A percentile compares a stretch with the other conserved stretches of the same genome.
Conservation (phyloP, 768 basidiomycete genomes). For the Rhodotorula toruloides region DNA sequence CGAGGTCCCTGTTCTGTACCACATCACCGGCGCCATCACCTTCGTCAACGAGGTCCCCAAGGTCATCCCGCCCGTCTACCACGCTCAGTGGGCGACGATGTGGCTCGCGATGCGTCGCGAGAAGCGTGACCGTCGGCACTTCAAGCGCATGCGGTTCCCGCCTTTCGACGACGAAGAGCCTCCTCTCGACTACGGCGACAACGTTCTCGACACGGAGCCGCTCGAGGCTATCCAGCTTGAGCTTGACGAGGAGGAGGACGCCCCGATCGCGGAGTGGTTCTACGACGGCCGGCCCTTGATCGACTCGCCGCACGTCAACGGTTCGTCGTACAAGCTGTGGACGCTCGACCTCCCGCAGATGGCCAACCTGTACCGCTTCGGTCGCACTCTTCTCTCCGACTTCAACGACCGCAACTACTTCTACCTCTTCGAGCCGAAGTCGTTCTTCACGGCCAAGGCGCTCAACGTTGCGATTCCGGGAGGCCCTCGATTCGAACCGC, state of each 20-base stretch:
- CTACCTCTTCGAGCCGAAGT: conserved; percentile 94
- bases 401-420: conserved; percentile 82
- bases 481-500: conserved; percentile 95
- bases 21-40: conserved; percentile 98
- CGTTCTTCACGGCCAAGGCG: conserved; percentile 97
- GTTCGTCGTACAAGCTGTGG: conserved; percentile 88
- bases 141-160: conserved; percentile 99
- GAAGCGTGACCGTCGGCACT: conserved; percentile 95
- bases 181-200: conserved; percentile 97
- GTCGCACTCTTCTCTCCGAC: conserved; percentile 87
- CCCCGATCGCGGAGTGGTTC: conserved; percentile 92
- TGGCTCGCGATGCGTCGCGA: conserved; percentile 99
- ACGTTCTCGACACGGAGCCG: conserved; percentile 94
- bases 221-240: conserved; percentile 97
- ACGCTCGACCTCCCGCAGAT: conserved; percentile 85
- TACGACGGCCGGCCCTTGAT: conserved; percentile 93
- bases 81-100: conserved; percentile 99
- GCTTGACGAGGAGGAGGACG: conserved; percentile 83
- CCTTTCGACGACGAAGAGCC: conserved; percentile 99
- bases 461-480: conserved; percentile 95
- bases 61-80: conserved; percentile 94
- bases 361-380: conserved; percentile 93
- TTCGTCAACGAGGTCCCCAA: conserved; percentile 98
- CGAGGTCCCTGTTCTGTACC: conserved; percentile 96
- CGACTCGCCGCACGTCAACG: conserved; percentile 81